Evolutionary conservation across 192 early-diverging fungal genomes (phyloP), one percentile per base, ranked within the genome.

Genomic region (Funneliformis mosseae): DNA sequence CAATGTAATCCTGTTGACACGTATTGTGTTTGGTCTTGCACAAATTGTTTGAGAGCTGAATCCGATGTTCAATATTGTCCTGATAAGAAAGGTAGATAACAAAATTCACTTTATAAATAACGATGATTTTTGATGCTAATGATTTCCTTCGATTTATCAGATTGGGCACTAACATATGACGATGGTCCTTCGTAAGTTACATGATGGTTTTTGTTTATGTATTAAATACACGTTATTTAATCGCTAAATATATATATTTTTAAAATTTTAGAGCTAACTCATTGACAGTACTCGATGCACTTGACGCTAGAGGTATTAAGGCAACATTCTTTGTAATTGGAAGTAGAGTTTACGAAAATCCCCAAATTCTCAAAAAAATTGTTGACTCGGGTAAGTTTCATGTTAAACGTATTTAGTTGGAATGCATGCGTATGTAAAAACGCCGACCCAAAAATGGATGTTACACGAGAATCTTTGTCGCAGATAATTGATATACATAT

Each of bases 141-240:
- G 1, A 50, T 48, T 61, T 55, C 4, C 16, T 55, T 4, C 14
- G 2, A 21, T 81, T 80, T 83, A 59, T 83, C 84, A 67, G 78
- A 87, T 55, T 90, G 87, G 87, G 89, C 84, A 67, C 21, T 88
- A 16, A 90, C 87, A 12, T 90, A 80, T 76, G 89, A 88, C 61
- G 87, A 88, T 72, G 89, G 89, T n/a, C 89, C 89, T 21, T 79
- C 87, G 12, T 55, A 75, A 45, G 75, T 77, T 28, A 67, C 3
- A 67, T 67, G 2, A 1, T 38, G 9, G 2, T 28, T 67, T 33
- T 38, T 28, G 10, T 8, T 67, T 38, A 0, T 38, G 11, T 33
- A 38, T 67, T 6, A 38, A 28, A 10, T n/a, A 18, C 14, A 38
- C 8, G n/a, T n/a, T n/a, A n/a, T n/a, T n/a, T n/a, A n/a, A n/a